Evolutionary conservation across 2,329 filamentous ascomycete genomes (phyloP).

Genomic region (Elsinoe australis): DNA sequence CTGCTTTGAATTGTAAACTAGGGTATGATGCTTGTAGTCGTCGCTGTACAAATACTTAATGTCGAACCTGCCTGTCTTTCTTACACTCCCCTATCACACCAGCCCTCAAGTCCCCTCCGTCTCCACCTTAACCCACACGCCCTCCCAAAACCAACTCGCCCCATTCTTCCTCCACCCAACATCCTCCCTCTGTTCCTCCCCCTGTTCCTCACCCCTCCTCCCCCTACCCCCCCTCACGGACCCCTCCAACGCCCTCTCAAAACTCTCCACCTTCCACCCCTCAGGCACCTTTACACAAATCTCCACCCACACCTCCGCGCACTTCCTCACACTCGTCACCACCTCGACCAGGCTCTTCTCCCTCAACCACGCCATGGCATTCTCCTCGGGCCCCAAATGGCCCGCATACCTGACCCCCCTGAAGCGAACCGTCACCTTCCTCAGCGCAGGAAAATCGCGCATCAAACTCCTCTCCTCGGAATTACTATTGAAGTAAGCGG

Average conservation of each 20-base stretch:
- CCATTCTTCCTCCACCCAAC: neutral
- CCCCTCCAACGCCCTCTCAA: constrained; percentile 14
- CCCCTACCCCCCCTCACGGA: neutral
- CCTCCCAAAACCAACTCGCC: constrained; percentile 9
- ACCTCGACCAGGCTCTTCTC: constrained; percentile 19
- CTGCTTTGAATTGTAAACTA: too few relatives aligned
- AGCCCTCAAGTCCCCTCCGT: constrained; percentile 16
- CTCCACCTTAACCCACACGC: constrained; percentile 16
- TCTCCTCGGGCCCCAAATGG: constrained; percentile 16
- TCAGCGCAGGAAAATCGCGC: constrained; percentile 29
- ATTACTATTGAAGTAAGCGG: constrained; percentile 30
- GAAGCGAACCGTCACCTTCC: constrained; percentile 28
- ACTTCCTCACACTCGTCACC: constrained; percentile 19
- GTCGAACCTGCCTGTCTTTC: too few relatives aligned
- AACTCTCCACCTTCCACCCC: constrained; percentile 6
- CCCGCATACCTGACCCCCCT: constrained; percentile 29
- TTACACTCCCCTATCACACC: neutral
- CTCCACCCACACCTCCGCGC: constrained; percentile 17
- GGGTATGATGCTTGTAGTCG: too few relatives aligned
- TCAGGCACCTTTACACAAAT: constrained; percentile 15
- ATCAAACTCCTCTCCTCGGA: constrained; percentile 27
- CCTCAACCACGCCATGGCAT: constrained; percentile 19
- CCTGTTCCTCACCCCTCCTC: constrained; percentile 6
- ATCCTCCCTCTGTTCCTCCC: constrained; percentile 2
- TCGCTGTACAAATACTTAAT: too few relatives aligned